Base-by-base conservation (phyloP, 2,329 filamentous ascomycete species). In the Curvularia spicifera region DNA sequence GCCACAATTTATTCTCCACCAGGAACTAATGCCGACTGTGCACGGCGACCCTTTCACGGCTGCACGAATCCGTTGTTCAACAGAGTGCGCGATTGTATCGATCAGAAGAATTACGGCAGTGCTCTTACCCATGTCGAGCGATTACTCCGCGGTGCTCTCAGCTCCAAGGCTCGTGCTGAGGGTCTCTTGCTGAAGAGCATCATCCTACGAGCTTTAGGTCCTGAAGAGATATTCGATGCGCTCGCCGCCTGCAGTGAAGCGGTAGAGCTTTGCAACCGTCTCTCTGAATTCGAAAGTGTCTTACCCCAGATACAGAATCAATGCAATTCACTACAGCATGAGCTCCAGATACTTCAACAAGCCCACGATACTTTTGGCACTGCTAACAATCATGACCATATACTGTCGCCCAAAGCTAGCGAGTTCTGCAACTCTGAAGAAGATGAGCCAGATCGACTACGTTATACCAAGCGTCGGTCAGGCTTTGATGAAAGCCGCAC, bases 221-320 rank as follows among this genome's bases (percentile, higher is more conserved):
- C 71, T 7, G 66, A 70, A 2, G 65, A 67, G 42, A 56, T 72
- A 3, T 69, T 63, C 29, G 67, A 74, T 6, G 71, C 71, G 1
- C 63, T 76, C 3, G 73, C 72, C 24, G 65, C 67, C 1, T 76
- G 72, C 42, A 73, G 67, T 51, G 72, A 75, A 40, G 72, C 71
- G 9, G 35, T 75, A 24, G 69, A 71, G 31, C 51, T 74, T 1
- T 74, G 72, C 54, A 53, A 66, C 26, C 66, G 65, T 12, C 35
- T 68, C 1, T 53, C 63, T 0, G 68, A 70, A 18, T 52, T 73
- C 3, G 59, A 68, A 22, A 45, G 40, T 8, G 61, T 70, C 22
- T 46, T 72, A 1, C 67, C 72, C 0, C 63, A 60, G 40, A 66
- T 73, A 33, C 71, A 70, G 33, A 71, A 68, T 33, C 68, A 75